Conservation (phyloP, 2,329 filamentous ascomycete species). For the Arthrobotrys megalospora region DNA sequence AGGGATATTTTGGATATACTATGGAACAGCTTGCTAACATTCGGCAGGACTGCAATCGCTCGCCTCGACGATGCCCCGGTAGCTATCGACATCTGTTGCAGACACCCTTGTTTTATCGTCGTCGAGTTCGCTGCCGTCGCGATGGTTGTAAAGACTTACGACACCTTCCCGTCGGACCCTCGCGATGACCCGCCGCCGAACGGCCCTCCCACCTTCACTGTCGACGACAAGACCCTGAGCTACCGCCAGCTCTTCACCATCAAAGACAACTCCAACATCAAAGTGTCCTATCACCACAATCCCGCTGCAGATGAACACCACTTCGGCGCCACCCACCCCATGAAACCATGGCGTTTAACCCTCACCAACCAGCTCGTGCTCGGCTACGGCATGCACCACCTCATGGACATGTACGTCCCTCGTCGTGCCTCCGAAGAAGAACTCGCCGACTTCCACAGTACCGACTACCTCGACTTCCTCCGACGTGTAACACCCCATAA, state of each 20-base stretch:
- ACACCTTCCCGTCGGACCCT: conserved; percentile 48
- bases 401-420: conserved; percentile 94
- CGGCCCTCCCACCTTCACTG: conserved; percentile 29
- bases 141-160: conserved; percentile 55
- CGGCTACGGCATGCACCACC: conserved; percentile 94
- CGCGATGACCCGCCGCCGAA: conserved; percentile 45
- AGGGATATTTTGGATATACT: not conserved
- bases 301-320: conserved; percentile 96
- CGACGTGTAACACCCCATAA: conserved; percentile 93
- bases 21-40: not conserved
- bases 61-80: conserved; percentile 8
- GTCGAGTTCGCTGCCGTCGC: too few relatives aligned
- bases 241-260: conserved; percentile 54
- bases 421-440: conserved; percentile 89
- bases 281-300: conserved; percentile 94
- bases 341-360: conserved; percentile 98
- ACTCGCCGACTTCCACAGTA: conserved; percentile 86
- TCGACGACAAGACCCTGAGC: conserved; percentile 51
- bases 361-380: conserved; percentile 95
- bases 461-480: conserved; percentile 92
- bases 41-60: not conserved
- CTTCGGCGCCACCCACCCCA: conserved; percentile 95
- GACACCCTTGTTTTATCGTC: not conserved
- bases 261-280: conserved; percentile 27
- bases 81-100: not conserved